Evolutionary conservation across 23 red algal genomes (phyloP).

Genomic region (Cyanidiococcus yangmingshanensis): DNA sequence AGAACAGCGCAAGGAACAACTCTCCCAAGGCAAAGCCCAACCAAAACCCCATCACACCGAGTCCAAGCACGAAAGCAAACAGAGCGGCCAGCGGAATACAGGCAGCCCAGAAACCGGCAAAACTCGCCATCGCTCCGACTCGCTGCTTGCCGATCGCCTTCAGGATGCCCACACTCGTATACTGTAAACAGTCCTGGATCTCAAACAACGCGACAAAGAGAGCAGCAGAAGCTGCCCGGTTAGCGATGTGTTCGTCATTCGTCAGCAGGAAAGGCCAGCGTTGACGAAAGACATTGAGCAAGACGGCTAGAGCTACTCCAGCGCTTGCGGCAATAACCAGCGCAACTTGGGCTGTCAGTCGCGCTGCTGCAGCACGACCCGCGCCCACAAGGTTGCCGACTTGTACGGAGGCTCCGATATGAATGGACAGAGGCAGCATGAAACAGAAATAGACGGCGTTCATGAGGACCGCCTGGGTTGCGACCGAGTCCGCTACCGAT

Average conservation of each 20-base stretch:
- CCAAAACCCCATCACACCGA: neutral
- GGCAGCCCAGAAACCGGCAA: neutral
- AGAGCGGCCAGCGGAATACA: neutral
- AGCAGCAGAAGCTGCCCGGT: neutral
- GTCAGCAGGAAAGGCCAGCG: neutral
- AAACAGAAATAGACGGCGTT: slow-evolving; percentile 23
- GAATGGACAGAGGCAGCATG: slow-evolving; percentile 9
- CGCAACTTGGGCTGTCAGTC: neutral
- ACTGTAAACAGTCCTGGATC: slow-evolving; percentile 8
- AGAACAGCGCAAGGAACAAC: neutral
- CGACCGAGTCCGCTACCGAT: neutral
- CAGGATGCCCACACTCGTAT: slow-evolving; percentile 13
- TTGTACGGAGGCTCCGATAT: neutral
- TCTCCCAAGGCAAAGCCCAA: slow-evolving; percentile 9
- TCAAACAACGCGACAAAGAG: slow-evolving; percentile 9
- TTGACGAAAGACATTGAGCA: neutral
- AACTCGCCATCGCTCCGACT: neutral
- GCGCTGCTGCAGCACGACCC: neutral
- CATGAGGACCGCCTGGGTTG: slow-evolving; percentile 3
- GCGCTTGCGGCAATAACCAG: neutral
- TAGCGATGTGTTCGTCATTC: neutral
- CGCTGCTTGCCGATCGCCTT: slow-evolving; percentile 14
- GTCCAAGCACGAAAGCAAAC: neutral
- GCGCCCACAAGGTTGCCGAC: slow-evolving; percentile 10
- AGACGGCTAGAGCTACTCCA: neutral